phyloP scores from a whole-genome alignment of 257 asterid species.

The Solanum lycopersicoides region DNA sequence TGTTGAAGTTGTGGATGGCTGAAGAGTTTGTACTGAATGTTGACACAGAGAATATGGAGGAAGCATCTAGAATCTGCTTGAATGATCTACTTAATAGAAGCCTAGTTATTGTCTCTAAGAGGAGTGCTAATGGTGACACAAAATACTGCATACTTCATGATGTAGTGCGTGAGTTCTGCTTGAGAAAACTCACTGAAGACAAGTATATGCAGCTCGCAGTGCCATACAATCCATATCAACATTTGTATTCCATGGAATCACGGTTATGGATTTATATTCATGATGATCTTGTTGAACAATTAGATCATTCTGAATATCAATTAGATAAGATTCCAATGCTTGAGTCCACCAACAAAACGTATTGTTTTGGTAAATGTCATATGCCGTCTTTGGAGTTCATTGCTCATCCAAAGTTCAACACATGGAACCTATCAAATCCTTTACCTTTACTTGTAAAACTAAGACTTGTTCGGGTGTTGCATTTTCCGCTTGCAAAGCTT shows the following conservation, averaged over 20 bases:
- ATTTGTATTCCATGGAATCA: neutral
- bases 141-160: neutral
- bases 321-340: neutral
- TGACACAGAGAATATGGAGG: neutral
- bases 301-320: neutral
- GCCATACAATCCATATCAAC: neutral
- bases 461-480: neutral
- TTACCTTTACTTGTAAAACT: neutral
- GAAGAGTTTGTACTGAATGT: neutral
- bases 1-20: neutral
- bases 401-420: neutral
- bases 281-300: neutral
- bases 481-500: fast-evolving
- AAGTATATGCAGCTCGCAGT: neutral
- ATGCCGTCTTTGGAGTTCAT: neutral
- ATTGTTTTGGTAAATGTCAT: neutral
- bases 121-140: neutral
- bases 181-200: neutral
- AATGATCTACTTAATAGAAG: neutral
- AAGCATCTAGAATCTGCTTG: neutral
- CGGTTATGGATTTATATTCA: neutral
- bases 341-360: neutral
- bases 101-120: neutral
- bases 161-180: neutral
- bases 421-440: neutral